Percentiles rank a stretch among this genome's conserved stretches.
Evolutionary conservation across 495 filamentous ascomycete genomes (phyloP).

Genomic region (Podospora sp.): DNA sequence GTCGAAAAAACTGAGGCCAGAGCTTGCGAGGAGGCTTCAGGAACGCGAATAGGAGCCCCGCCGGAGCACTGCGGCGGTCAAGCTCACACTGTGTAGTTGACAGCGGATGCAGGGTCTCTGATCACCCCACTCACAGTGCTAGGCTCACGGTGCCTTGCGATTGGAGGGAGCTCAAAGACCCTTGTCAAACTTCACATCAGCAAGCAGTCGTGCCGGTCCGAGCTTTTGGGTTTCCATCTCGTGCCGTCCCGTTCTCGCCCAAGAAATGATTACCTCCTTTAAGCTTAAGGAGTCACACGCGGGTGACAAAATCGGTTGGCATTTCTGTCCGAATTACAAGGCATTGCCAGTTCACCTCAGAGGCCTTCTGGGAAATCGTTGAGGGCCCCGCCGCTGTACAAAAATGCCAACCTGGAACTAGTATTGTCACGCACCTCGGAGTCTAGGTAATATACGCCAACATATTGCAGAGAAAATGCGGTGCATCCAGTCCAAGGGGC

Average conservation of each 20-base stretch:
- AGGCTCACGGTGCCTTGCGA: not conserved
- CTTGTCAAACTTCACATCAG: not conserved
- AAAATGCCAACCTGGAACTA: no score
- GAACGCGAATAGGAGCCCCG: conserved; percentile 12
- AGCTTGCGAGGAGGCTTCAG: conserved; percentile 30
- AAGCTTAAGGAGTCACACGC: not conserved
- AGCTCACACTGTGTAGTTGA: conserved; percentile 2
- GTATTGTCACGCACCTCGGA: no score
- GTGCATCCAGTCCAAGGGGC: no score
- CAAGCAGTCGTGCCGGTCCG: not conserved
- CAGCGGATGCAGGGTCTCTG: conserved; percentile 1
- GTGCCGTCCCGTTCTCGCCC: not conserved
- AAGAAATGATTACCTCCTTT: not conserved
- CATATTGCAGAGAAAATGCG: no score
- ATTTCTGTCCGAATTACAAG: no score
- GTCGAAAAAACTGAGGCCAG: conserved; percentile 19
- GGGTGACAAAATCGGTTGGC: no score
- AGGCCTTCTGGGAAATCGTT: no score
- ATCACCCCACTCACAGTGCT: not conserved
- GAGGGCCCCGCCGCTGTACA: no score
- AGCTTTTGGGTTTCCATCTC: conserved; percentile 1
- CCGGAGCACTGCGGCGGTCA: not conserved
- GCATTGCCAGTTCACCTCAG: no score
- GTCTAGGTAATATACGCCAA: no score
- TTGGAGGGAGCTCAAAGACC: not conserved